Evolutionary conservation across 805 yeast genomes (phyloP).

Genomic region (Saccharomycopsis sp.): DNA sequence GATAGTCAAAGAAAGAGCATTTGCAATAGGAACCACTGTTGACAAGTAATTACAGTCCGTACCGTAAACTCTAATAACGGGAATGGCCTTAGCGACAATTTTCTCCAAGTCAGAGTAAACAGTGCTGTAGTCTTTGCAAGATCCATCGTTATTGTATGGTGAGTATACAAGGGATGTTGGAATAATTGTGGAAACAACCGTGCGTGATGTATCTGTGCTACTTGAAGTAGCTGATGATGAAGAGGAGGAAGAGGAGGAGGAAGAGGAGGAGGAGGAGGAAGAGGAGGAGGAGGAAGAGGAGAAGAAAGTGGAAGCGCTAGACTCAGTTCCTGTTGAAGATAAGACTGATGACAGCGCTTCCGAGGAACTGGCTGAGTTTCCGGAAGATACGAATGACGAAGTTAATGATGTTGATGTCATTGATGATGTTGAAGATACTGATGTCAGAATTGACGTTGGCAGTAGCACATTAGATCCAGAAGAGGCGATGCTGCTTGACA

Average conservation of each 20-base stretch:
- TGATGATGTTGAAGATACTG: slow-evolving; percentile 20
- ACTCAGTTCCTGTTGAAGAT: slow-evolving; percentile 12
- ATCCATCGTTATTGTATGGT: slow-evolving; percentile 64
- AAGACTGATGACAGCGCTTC: slow-evolving; percentile 23
- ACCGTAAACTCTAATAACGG: slow-evolving; percentile 71
- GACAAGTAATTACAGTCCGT: slow-evolving; percentile 72
- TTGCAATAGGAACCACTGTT: slow-evolving; percentile 58
- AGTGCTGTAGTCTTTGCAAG: slow-evolving; percentile 54
- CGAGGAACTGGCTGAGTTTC: background rate
- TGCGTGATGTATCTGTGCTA: slow-evolving; percentile 28
- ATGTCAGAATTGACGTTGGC: too few relatives aligned
- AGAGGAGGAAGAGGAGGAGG: background rate
- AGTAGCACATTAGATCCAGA: too few relatives aligned
- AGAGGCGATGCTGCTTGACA: slow-evolving; percentile 20
- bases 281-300: slow-evolving; percentile 10
- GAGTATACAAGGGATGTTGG: slow-evolving; percentile 67
- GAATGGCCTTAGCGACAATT: slow-evolving; percentile 57
- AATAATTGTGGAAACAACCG: slow-evolving; percentile 28
- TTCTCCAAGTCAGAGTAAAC: slow-evolving; percentile 53
- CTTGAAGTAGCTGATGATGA: slow-evolving; percentile 29
- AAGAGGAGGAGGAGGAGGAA: background rate
- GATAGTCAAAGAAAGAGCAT: slow-evolving; percentile 54
- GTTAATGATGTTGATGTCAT: slow-evolving; percentile 22
- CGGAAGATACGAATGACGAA: background rate
- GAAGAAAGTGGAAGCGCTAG: background rate